Evolutionary conservation across 2,329 filamentous ascomycete genomes (phyloP).

Genomic region (Fusarium sp.): DNA sequence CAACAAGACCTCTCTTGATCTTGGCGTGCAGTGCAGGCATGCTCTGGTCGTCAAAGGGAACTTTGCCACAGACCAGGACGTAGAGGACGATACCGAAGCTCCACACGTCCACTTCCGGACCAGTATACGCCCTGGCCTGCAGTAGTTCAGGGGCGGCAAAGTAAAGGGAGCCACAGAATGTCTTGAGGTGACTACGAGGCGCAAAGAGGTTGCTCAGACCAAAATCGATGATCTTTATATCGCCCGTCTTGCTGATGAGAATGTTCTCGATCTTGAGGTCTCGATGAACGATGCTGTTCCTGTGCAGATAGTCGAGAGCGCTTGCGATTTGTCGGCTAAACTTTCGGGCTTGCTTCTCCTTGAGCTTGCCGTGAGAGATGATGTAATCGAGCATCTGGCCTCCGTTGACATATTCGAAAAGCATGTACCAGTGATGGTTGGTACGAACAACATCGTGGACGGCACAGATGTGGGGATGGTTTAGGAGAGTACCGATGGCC

Average conservation of each 20-base stretch:
- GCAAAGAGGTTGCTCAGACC: conserved; percentile 96
- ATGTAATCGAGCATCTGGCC: conserved; percentile 99
- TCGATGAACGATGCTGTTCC: conserved; percentile 97
- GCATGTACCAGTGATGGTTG: conserved; percentile 99
- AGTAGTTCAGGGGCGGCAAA: conserved; percentile 95
- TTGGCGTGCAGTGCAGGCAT: conserved; percentile 98
- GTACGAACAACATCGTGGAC: conserved; percentile 95
- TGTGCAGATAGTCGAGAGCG: conserved; percentile 94
- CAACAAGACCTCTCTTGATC: conserved; percentile 95
- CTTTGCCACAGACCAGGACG: conserved; percentile 95
- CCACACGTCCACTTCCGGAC: conserved; percentile 97
- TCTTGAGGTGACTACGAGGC: conserved; percentile 84
- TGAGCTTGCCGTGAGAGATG: conserved; percentile 95
- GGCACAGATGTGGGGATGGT: conserved; percentile 94
- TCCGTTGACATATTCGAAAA: conserved; percentile 98
- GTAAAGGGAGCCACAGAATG: conserved; percentile 96
- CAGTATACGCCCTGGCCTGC: conserved; percentile 92
- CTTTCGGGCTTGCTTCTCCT: conserved; percentile 97
- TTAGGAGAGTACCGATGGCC: conserved; percentile 91
- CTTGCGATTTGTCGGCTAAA: conserved; percentile 98
- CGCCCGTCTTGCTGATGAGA: conserved; percentile 96
- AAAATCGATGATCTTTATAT: conserved; percentile 99
- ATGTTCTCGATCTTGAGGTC: conserved; percentile 99
- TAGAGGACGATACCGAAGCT: conserved; percentile 99
- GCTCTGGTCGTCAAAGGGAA: conserved; percentile 98